Evolutionary conservation across 129 eudicot genomes (phyloP).

Genomic region (Glebionis coronaria): DNA sequence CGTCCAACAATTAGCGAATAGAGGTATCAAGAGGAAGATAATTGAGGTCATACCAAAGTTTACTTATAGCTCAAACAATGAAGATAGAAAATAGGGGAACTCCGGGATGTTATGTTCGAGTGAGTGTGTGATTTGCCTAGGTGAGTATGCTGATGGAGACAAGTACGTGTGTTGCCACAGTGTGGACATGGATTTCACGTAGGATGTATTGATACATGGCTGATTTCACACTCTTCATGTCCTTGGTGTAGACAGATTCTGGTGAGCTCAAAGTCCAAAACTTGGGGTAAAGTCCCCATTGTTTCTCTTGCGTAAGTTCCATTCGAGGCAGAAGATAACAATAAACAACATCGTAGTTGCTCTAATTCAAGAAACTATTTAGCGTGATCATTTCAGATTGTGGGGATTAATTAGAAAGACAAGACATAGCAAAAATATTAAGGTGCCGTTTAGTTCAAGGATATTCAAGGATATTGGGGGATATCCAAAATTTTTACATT

Average conservation of each 20-base stretch:
- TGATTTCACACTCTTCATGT: constrained; percentile 34
- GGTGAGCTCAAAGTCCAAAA: constrained; percentile 23
- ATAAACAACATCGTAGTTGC: neutral
- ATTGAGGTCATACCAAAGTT: constrained; percentile 24
- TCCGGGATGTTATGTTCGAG: neutral
- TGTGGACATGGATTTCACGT: constrained; percentile 54
- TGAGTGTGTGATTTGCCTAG: constrained; percentile 44
- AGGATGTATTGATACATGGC: constrained; percentile 46
- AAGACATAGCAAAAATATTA: no score
- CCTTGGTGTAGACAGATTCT: constrained; percentile 32
- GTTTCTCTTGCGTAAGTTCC: constrained; percentile 6
- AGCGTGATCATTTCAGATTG: neutral
- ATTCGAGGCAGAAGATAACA: constrained; percentile 4
- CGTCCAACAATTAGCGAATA: constrained; percentile 8
- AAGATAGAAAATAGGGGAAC: neutral
- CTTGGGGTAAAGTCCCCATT: constrained; percentile 29
- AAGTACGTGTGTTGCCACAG: constrained; percentile 41
- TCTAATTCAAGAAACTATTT: constrained; percentile 6
- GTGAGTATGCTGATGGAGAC: constrained; percentile 38
- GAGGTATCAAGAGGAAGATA: constrained; percentile 28
- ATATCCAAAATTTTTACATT: no score
- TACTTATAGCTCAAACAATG: neutral
- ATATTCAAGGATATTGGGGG: no score
- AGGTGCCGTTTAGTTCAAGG: no score
- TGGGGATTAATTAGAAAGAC: no score